These are phyloP conservation scores for Aspergillus japonicus DNA, from an alignment of 2,329 filamentous ascomycete species.

Conservation along the genomic window DNA sequence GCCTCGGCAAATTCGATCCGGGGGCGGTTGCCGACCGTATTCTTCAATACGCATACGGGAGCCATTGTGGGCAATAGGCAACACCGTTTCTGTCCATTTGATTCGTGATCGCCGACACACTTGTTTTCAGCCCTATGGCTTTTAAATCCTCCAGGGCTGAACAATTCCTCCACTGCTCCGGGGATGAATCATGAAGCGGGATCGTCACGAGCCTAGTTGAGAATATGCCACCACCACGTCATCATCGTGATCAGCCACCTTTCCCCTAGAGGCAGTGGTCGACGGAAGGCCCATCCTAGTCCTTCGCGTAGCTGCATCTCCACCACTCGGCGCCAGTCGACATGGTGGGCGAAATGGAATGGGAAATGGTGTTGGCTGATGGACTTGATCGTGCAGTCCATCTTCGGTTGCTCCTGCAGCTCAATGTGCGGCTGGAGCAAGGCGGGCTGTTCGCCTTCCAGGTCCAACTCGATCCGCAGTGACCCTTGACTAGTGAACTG, in stretches of 20 bases:
- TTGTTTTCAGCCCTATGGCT: background rate
- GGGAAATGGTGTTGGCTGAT: conserved; percentile 22
- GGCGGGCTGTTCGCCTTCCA: conserved; percentile 13
- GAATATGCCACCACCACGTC: conserved; percentile 17
- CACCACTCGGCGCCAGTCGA: conserved; percentile 19
- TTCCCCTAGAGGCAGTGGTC: conserved; percentile 16
- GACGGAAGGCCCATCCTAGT: conserved; percentile 16
- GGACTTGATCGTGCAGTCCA: conserved; percentile 18
- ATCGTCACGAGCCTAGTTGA: background rate
- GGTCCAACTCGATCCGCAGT: conserved; percentile 16
- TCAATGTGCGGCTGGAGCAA: conserved; percentile 18
- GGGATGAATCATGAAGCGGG: background rate
- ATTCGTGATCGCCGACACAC: background rate
- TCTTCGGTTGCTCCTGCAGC: conserved; percentile 16
- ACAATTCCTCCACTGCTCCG: background rate
- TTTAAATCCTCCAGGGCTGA: background rate
- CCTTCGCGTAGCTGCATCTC: conserved; percentile 19
- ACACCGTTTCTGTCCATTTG: background rate
- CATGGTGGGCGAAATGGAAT: conserved; percentile 19
- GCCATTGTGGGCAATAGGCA: background rate
- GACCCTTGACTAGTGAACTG: conserved; percentile 12
- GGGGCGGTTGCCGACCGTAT: background rate
- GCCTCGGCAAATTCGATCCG: background rate
- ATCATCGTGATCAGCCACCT: conserved; percentile 13
- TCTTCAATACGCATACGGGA: background rate